Evolutionary conservation across 306 rosid genomes (phyloP).

Genomic region (Trifolium subterraneum): DNA sequence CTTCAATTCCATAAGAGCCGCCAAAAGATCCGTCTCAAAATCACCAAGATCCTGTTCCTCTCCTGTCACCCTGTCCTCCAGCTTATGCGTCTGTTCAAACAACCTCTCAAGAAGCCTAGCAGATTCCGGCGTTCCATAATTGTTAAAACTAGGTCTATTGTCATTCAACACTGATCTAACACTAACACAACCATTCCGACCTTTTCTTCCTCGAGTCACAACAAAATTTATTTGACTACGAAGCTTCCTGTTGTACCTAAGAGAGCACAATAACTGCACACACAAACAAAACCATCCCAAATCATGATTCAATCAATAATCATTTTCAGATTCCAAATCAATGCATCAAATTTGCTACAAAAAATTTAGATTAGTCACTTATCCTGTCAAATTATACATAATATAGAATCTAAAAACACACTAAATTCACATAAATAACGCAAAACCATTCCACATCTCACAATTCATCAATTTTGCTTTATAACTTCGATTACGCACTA

Average conservation of each 20-base stretch:
- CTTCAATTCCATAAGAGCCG: conserved; percentile 66
- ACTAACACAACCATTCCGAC: conserved; percentile 37
- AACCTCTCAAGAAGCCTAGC: conserved; percentile 87
- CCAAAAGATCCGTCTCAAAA: conserved; percentile 74
- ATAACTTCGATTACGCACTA: neutral
- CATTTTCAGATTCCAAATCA: neutral
- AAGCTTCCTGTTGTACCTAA: conserved; percentile 49
- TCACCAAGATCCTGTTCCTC: conserved; percentile 47
- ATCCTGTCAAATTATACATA: neutral
- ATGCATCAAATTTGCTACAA: conserved; percentile 4
- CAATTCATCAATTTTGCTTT: conserved; percentile 14
- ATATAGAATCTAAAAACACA: conserved; percentile 46
- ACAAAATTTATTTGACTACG: conserved; percentile 40
- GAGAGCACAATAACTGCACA: conserved; percentile 61
- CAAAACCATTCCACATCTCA: conserved; percentile 26
- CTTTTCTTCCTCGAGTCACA: conserved; percentile 38
- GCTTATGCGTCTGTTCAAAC: conserved; percentile 79
- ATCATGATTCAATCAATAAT: conserved; percentile 23
- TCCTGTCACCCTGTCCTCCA: conserved; percentile 63
- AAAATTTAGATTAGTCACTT: neutral
- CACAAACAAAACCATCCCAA: conserved; percentile 22
- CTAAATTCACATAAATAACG: conserved; percentile 43
- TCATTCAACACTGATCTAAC: conserved; percentile 56
- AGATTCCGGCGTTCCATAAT: conserved; percentile 68
- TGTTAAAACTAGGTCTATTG: conserved; percentile 49